phyloP scores from a whole-genome alignment of 495 filamentous ascomycete genomes.

The Aspergillus sclerotiicarbonarius region DNA sequence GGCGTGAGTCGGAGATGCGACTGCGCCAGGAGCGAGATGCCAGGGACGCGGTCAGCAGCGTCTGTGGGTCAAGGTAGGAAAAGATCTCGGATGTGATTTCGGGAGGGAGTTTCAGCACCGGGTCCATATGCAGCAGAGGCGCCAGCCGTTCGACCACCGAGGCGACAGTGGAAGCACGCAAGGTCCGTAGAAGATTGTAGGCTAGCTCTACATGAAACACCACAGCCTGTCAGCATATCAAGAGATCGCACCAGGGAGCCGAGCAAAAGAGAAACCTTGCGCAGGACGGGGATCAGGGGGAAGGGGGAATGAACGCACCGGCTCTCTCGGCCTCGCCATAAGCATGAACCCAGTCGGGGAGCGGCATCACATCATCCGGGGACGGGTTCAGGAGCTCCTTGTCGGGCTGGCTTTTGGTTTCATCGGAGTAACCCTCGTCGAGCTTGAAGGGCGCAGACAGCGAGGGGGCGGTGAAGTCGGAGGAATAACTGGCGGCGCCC shows the following conservation, averaged over 20 bases:
- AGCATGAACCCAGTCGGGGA: conserved; percentile 53
- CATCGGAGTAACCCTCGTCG: conserved; percentile 67
- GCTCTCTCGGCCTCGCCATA: conserved; percentile 54
- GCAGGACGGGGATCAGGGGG: conserved; percentile 1
- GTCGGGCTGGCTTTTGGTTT: conserved; percentile 55
- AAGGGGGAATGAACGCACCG: conserved; percentile 37
- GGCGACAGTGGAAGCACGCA: conserved; percentile 72
- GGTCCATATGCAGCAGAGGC: conserved; percentile 86
- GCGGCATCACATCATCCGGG: conserved; percentile 39
- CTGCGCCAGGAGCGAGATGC: conserved; percentile 79
- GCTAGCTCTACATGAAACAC: conserved; percentile 41
- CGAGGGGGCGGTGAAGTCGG: conserved; percentile 32
- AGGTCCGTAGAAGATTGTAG: conserved; percentile 61
- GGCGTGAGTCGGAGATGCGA: conserved; percentile 74
- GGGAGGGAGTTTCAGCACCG: conserved; percentile 76
- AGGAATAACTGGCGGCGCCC: conserved; percentile 19
- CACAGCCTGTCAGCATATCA: conserved; percentile 5
- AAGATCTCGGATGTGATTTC: conserved; percentile 89
- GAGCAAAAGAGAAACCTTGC: background rate
- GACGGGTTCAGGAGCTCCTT: conserved; percentile 36
- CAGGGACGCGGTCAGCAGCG: conserved; percentile 72
- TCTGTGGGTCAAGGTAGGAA: conserved; percentile 73
- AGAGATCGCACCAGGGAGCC: conserved; percentile 10
- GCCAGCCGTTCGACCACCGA: conserved; percentile 74
- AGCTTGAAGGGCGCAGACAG: conserved; percentile 50